Base-by-base conservation (phyloP, 345 rosid genomes). In the Raphanus raphanistrum region DNA sequence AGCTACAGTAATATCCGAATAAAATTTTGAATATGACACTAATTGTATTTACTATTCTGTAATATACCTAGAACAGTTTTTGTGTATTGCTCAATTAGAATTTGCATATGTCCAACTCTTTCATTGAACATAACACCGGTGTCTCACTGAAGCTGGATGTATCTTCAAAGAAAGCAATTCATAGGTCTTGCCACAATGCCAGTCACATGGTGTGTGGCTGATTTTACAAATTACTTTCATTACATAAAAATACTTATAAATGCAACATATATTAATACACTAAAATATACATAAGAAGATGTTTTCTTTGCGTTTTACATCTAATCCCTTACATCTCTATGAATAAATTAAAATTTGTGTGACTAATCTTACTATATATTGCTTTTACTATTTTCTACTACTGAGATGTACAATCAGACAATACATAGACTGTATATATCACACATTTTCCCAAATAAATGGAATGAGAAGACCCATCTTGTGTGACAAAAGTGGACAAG, bases 391-490 rank as follows among this genome's bases (percentile, higher is more conserved):
- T 66, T 55, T 32, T 55, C 8, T 55, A 70, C 32, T 55, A 54
- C 32, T 3, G 68, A 45, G 36, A 61, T 31, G 31, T 58, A 48
- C 21, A 25, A 4, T 21, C 21, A 45, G 64, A 41, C 25, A n/a
- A 61, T 61, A 9, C 52, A 60, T 9, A 59, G 28, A 33, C 25
- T 63, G 27, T 27, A 13, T 27, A 13, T 27, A 54, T 33, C 71
- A 77, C 61, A 64, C 59, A 55, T 63, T 50, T 38, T 17, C 16
- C 28, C 21, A 52, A 70, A 38, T 54, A 38, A 27, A 63, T 28
- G 66, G 65, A 64, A 77, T 45, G 63, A 72, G 81, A 58, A 65
- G 73, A 78, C 77, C 64, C 68, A 64, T 77, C 31, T 71, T 57
- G 66, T 26, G 54, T 45, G 72, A 57, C 72, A 58, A 75, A 77